Evolutionary conservation across 2,329 filamentous ascomycete genomes (phyloP).

Genomic region (Arthrobotrys sinensis): DNA sequence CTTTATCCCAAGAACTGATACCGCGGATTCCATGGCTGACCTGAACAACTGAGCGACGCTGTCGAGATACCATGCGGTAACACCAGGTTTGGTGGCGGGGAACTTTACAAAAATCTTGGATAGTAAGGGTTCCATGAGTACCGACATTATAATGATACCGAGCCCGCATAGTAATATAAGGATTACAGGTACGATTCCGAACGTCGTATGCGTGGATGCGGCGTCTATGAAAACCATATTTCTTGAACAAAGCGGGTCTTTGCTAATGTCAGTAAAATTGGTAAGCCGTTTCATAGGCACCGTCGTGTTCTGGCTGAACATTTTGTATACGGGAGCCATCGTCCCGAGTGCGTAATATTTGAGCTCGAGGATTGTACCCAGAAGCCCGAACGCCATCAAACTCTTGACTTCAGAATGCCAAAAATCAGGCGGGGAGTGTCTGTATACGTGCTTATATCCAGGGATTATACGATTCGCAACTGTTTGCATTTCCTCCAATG

Average conservation of each 20-base stretch:
- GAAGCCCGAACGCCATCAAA: neutral
- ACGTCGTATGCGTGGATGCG: neutral
- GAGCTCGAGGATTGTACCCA: neutral
- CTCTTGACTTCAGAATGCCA: neutral
- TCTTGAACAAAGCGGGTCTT: neutral
- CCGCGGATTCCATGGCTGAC: neutral
- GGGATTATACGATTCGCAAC: too few relatives aligned
- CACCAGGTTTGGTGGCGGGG: neutral
- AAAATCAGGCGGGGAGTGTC: neutral
- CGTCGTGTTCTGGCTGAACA: too few relatives aligned
- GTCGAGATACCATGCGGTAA: neutral
- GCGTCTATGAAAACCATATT: neutral
- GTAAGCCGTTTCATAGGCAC: too few relatives aligned
- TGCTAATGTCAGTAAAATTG: too few relatives aligned
- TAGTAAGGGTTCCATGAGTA: neutral
- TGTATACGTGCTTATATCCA: too few relatives aligned
- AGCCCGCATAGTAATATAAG: neutral
- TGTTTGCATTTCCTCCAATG: too few relatives aligned
- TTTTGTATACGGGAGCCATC: too few relatives aligned
- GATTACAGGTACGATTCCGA: neutral
- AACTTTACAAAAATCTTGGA: neutral
- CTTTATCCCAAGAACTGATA: neutral
- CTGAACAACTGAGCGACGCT: neutral
- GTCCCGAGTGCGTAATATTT: neutral
- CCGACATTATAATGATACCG: neutral